These are phyloP conservation scores for Verticillium nonalfalfae DNA, from an alignment of 2,329 filamentous ascomycete genomes.

Conservation along the genomic window DNA sequence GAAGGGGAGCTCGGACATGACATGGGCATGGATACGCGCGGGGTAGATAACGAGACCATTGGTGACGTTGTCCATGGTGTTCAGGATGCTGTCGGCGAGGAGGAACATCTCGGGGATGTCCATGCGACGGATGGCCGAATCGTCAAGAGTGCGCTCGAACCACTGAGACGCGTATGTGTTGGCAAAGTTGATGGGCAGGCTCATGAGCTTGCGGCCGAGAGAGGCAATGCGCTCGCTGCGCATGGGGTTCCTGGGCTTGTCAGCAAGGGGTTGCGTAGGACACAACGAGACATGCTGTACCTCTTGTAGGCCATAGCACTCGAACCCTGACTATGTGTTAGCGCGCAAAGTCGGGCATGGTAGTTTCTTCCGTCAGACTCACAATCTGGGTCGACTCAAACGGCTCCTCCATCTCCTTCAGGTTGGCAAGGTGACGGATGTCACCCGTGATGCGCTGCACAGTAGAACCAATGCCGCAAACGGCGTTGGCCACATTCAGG, in stretches of 20 bases:
- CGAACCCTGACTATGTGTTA: not conserved
- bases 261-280: not conserved
- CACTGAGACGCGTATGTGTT: conserved; percentile 20
- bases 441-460: conserved; percentile 65
- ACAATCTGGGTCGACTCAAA: conserved; percentile 75
- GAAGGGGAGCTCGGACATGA: conserved; percentile 78
- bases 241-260: conserved; percentile 23
- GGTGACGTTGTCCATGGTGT: conserved; percentile 61
- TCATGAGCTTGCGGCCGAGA: conserved; percentile 6
- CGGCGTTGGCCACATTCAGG: conserved; percentile 70
- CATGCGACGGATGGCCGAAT: conserved; percentile 63
- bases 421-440: conserved; percentile 65
- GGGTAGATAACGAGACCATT: conserved; percentile 75
- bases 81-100: conserved; percentile 60
- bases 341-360: conserved; percentile 53
- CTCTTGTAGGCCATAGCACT: conserved; percentile 32
- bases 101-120: conserved; percentile 61
- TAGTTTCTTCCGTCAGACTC: conserved; percentile 30
- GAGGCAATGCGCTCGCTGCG: conserved; percentile 38
- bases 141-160: conserved; percentile 72
- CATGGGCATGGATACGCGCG: conserved; percentile 57
- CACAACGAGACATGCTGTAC: not conserved
- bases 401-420: conserved; percentile 83
- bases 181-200: conserved; percentile 25
- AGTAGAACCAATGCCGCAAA: conserved; percentile 73